phyloP scores from a whole-genome alignment of 306 rosid species.

The Albizia julibrissin region DNA sequence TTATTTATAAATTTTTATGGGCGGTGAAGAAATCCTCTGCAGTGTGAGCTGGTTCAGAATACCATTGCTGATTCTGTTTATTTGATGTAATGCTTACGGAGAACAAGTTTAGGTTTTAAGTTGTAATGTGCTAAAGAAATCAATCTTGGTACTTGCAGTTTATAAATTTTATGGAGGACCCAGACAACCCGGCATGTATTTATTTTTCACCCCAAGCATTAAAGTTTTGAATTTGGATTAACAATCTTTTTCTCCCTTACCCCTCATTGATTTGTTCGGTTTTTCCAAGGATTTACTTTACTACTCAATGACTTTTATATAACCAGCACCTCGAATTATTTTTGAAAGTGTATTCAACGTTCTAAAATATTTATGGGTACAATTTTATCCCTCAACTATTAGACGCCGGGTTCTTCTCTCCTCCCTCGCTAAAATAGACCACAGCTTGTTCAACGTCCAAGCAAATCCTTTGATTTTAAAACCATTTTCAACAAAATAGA shows the following conservation, averaged over 20 bases:
- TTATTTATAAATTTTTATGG: constrained; percentile 13
- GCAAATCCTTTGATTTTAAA: not conserved
- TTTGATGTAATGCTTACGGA: constrained; percentile 7
- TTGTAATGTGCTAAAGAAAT: not conserved
- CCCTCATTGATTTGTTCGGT: not conserved
- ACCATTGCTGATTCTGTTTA: constrained; percentile 12
- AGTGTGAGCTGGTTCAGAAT: constrained; percentile 21
- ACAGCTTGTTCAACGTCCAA: too few species aligned
- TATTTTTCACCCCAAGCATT: not conserved
- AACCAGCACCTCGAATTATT: too few species aligned
- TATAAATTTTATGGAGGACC: not conserved
- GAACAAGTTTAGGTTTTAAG: constrained; percentile 3
- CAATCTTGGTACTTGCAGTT: not conserved
- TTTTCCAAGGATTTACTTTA: not conserved
- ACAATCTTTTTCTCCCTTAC: not conserved
- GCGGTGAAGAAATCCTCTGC: constrained; percentile 9
- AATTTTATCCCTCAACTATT: too few species aligned
- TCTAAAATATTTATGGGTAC: too few species aligned
- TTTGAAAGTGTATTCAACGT: too few species aligned
- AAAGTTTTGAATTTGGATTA: not conserved
- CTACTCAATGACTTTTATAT: not conserved
- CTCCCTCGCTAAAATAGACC: too few species aligned
- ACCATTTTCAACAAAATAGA: not conserved
- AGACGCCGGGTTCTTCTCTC: too few species aligned
- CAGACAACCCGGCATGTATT: not conserved